A percentile compares a stretch with the other conserved stretches of the same genome.
Evolutionary conservation across 164 flowering plant species (phyloP).

Genomic region (Vitis amurensis): DNA sequence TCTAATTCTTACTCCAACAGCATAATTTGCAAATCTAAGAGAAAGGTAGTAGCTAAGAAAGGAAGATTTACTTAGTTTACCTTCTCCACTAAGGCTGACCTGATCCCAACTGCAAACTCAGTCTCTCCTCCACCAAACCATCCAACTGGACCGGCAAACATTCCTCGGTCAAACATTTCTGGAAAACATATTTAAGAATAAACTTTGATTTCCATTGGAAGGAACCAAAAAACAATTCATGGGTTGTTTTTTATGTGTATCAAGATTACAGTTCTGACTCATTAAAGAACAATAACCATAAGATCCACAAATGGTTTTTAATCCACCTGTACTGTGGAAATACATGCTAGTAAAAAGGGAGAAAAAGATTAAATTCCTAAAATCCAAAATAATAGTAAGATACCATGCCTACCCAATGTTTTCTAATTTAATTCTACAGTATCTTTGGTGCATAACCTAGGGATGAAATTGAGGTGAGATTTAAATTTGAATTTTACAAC

Average conservation of each 20-base stretch:
- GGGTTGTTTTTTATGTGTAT: not conserved
- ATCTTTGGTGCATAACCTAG: not conserved
- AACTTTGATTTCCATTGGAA: not conserved
- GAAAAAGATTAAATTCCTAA: not conserved
- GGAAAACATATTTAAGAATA: constrained; percentile 11
- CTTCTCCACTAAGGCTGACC: constrained; percentile 90
- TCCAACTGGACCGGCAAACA: constrained; percentile 99
- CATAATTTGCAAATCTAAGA: not conserved
- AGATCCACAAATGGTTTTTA: not conserved
- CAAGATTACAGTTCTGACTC: not conserved
- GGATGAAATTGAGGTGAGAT: constrained; percentile 1
- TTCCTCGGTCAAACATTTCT: constrained; percentile 97
- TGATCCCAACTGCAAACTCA: constrained; percentile 95
- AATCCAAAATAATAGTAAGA: not conserved
- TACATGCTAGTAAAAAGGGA: not conserved
- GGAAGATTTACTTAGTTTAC: constrained; percentile 26
- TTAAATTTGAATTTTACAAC: not conserved
- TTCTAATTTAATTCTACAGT: not conserved
- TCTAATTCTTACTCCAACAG: not conserved
- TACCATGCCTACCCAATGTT: no score
- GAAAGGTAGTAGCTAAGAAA: not conserved
- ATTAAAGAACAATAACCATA: not conserved
- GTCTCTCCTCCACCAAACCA: constrained; percentile 96
- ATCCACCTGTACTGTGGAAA: not conserved
- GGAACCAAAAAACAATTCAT: not conserved